Base-by-base conservation (phyloP, 129 eudicot genomes). In the Ambrosia artemisiifolia region DNA sequence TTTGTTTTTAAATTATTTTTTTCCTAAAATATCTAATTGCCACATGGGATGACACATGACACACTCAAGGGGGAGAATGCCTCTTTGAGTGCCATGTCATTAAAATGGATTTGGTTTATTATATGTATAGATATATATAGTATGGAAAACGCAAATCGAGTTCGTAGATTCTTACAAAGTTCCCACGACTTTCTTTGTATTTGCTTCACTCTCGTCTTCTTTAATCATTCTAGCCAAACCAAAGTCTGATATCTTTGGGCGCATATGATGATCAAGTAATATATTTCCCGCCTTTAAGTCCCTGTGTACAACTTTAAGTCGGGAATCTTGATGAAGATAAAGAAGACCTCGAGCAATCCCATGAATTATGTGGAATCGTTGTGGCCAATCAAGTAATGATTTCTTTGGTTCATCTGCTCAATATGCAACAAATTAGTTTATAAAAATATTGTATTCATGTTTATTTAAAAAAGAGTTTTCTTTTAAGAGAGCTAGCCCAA, bases 401-500 rank as follows among this genome's bases (percentile, higher is more conserved):
- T 56, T 56, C 3, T 7, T 56, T 56, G 63, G 20, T 24, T 56
- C 64, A 59, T 59, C 64, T 59, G 64, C 42, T 11, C 17, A 59
- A 30, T 11, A 10, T 30, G 64, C 18, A 28, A 12, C 18, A 59
- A 59, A 0, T 1, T 59, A 28, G 64, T 59, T 59, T 12, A 56
- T 56, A 24, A 24, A 1, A 24, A 24, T 11, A 30, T 28, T 30
- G 64, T 11, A 57, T 24, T 28, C 64, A 7, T 57, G 11, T 57
- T 2, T 13, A 55, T 56, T 56, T 11, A 59, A 34, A 4, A 34
- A 62, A 62, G 4, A 0, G 33, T 24, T n/a, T 34, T 0, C 7
- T n/a, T 66, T 13, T 36, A 40, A 56, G 40, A 19, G 76, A 70
- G 16, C n/a, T 53, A 70, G 16, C n/a, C 60, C 4, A 42, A 89